These are phyloP conservation scores for Seminavis robusta DNA, from an alignment of 108 stramenopile genomes.

Conservation along the genomic window DNA sequence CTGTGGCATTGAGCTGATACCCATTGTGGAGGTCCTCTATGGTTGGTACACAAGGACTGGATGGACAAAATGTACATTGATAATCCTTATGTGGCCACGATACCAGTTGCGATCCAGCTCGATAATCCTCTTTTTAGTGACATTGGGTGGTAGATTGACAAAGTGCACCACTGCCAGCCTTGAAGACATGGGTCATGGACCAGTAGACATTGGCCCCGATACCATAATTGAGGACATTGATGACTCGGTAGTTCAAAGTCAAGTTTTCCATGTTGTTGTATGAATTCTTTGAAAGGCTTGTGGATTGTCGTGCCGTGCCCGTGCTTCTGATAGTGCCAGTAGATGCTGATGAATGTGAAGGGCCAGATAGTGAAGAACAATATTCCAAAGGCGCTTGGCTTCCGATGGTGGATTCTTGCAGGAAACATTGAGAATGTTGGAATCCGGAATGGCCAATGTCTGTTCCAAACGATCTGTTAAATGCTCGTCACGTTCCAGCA, in stretches of 20 bases:
- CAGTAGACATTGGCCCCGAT: constrained; percentile 32
- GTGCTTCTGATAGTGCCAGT: constrained; percentile 29
- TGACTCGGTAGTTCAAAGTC: constrained; percentile 52
- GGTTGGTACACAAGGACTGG: constrained; percentile 13
- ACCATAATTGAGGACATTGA: constrained; percentile 19
- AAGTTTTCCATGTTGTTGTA: constrained; percentile 25
- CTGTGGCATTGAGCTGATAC: too few relatives aligned
- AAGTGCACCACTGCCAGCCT: constrained; percentile 41
- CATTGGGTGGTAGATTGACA: too few relatives aligned
- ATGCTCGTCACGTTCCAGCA: too few relatives aligned
- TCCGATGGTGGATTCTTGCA: too few relatives aligned
- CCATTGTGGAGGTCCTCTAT: too few relatives aligned
- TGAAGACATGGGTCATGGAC: constrained; percentile 22
- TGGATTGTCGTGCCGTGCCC: constrained; percentile 5
- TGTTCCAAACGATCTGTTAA: too few relatives aligned
- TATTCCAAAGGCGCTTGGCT: constrained; percentile 18
- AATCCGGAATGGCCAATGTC: too few relatives aligned
- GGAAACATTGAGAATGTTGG: too few relatives aligned
- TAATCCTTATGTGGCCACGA: constrained; percentile 14
- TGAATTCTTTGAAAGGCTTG: too few relatives aligned
- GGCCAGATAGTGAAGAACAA: constrained; percentile 32
- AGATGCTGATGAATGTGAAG: constrained; percentile 39
- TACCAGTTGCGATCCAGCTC: constrained; percentile 2
- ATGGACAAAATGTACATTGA: constrained; percentile 23
- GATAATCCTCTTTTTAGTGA: too few relatives aligned